Evolutionary conservation across 1,284 basidiomycete species (phyloP).

Genomic region (Tilletia indica): DNA sequence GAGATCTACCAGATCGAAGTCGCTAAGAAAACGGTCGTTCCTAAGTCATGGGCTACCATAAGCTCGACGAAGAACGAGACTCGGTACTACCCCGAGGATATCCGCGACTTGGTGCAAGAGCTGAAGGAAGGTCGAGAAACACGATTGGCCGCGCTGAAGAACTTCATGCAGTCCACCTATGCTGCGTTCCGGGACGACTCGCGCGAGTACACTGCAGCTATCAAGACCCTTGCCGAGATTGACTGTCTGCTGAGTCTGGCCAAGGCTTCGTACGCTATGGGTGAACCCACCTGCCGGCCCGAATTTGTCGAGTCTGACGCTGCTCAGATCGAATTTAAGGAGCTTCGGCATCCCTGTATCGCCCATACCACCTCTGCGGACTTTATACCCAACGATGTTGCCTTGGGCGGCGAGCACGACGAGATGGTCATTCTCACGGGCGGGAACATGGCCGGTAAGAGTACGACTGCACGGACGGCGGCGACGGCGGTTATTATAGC

Average conservation of each 20-base stretch:
- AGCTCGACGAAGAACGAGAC: slow-evolving; percentile 51
- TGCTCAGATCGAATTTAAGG: slow-evolving; percentile 75
- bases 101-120: slow-evolving; percentile 49
- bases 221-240: slow-evolving; percentile 73
- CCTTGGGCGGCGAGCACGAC: slow-evolving; percentile 73
- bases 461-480: slow-evolving; percentile 82
- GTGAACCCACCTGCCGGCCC: slow-evolving; percentile 88
- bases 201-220: slow-evolving; percentile 40
- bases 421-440: slow-evolving; percentile 87
- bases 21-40: slow-evolving; percentile 47
- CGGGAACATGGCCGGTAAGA: slow-evolving; percentile 74
- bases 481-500: slow-evolving; percentile 93
- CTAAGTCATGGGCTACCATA: slow-evolving; percentile 47
- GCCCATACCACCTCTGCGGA: slow-evolving; percentile 54
- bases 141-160: slow-evolving; percentile 49
- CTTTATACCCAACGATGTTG: slow-evolving; percentile 93
- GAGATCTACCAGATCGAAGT: slow-evolving; percentile 55
- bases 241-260: slow-evolving; percentile 93
- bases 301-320: slow-evolving; percentile 76
- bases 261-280: slow-evolving; percentile 81
- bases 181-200: slow-evolving; percentile 81
- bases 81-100: slow-evolving; percentile 51
- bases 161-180: slow-evolving; percentile 58
- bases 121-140: slow-evolving; percentile 55
- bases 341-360: slow-evolving; percentile 75